phyloP scores from a whole-genome alignment of 2,329 filamentous ascomycete species.

The Monosporascus ibericus region DNA sequence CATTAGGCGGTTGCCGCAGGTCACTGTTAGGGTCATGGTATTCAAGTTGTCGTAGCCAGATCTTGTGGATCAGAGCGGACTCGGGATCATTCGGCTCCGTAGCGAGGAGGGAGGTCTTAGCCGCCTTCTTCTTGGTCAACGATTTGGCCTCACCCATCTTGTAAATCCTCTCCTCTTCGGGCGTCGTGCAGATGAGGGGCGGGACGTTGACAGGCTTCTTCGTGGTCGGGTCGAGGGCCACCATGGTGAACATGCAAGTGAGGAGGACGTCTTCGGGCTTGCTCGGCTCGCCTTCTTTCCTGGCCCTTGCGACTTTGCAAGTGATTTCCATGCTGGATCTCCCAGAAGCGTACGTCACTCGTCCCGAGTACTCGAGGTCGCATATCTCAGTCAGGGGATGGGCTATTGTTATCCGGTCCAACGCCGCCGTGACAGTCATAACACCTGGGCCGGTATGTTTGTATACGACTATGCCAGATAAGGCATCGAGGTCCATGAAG shows the following conservation, averaged over 20 bases:
- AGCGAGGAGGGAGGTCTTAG: conserved; percentile 56
- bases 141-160: conserved; percentile 55
- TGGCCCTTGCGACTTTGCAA: conserved; percentile 64
- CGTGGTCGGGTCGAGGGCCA: conserved; percentile 62
- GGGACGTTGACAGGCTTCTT: conserved; percentile 58
- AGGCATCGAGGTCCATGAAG: conserved; percentile 74
- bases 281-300: conserved; percentile 48
- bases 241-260: conserved; percentile 65
- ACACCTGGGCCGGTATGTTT: conserved; percentile 55
- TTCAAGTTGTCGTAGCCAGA: conserved; percentile 64
- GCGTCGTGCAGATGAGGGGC: conserved; percentile 50
- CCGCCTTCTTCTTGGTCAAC: conserved; percentile 55
- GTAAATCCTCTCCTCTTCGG: conserved; percentile 59
- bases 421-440: conserved; percentile 42
- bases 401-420: conserved; percentile 51
- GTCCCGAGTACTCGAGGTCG: conserved; percentile 64
- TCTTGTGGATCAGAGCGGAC: conserved; percentile 64
- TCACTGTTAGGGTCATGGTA: conserved; percentile 42
- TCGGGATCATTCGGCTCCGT: conserved; percentile 66
- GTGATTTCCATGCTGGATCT: conserved; percentile 69
- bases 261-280: conserved; percentile 37
- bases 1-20: conserved; percentile 28
- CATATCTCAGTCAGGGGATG: conserved; percentile 71
- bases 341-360: conserved; percentile 62
- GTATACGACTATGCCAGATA: conserved; percentile 71